Conservation (phyloP, 2,329 filamentous ascomycete genomes). For the Keithomyces neogunnii region DNA sequence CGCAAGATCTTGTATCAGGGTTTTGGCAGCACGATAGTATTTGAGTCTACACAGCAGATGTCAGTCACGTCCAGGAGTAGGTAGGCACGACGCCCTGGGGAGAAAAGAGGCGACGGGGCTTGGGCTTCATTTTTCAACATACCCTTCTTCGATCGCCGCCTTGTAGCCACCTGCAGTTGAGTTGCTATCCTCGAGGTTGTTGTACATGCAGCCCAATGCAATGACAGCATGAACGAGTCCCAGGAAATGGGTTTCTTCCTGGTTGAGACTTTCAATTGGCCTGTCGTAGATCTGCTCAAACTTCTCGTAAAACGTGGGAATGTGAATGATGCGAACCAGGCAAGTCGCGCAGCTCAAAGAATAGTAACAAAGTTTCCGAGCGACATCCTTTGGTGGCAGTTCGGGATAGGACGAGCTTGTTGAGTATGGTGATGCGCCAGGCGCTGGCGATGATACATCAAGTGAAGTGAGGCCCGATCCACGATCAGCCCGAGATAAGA, state of each 20-base stretch:
- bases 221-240: conserved; percentile 63
- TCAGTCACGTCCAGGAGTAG: conserved; percentile 5
- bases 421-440: conserved; percentile 51
- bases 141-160: conserved; percentile 49
- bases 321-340: conserved; percentile 63
- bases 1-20: conserved; percentile 56
- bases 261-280: conserved; percentile 51
- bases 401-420: conserved; percentile 49
- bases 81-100: no score
- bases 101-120: background rate
- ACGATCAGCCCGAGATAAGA: conserved; percentile 44
- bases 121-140: conserved; percentile 13
- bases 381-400: conserved; percentile 57
- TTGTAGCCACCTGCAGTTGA: conserved; percentile 40
- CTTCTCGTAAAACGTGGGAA: conserved; percentile 70
- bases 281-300: conserved; percentile 72
- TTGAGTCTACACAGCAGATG: conserved; percentile 45
- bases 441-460: conserved; percentile 59
- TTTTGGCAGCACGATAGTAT: conserved; percentile 62
- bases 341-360: conserved; percentile 49
- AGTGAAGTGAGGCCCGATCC: conserved; percentile 46
- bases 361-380: conserved; percentile 44
- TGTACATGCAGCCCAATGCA: conserved; percentile 66
- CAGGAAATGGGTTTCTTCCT: conserved; percentile 60
- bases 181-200: conserved; percentile 45